These are phyloP conservation scores for Ceratobasidium sp. DNA, from an alignment of 1,284 basidiomycete genomes.

Conservation along the genomic window DNA sequence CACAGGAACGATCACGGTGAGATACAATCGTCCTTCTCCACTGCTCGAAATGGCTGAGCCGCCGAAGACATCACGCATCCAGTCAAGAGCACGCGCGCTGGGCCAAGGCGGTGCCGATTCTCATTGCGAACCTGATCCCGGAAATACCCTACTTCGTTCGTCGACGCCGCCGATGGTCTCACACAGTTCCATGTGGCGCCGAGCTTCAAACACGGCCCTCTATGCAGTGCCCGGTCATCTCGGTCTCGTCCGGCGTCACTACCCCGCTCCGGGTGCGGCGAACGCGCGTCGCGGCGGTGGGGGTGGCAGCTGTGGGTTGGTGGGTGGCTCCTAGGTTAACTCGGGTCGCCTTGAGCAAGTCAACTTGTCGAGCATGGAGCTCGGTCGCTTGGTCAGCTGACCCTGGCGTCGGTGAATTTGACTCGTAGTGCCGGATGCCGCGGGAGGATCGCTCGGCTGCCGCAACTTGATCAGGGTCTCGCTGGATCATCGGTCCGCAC, in stretches of 20 bases:
- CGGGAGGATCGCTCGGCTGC: slow-evolving; percentile 4
- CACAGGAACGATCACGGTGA: slow-evolving; percentile 40
- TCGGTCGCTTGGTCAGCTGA: too few relatives aligned
- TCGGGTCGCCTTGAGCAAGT: too few relatives aligned
- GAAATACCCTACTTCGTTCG: slow-evolving; percentile 8
- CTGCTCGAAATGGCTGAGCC: slow-evolving; percentile 8
- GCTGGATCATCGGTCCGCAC: not conserved
- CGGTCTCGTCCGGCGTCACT: not conserved
- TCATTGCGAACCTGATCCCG: slow-evolving; percentile 39
- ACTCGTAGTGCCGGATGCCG: not conserved
- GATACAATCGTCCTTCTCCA: slow-evolving; percentile 10
- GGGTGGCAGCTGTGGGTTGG: too few relatives aligned
- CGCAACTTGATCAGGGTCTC: slow-evolving; percentile 7
- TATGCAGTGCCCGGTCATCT: slow-evolving; percentile 39
- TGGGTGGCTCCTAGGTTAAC: too few relatives aligned
- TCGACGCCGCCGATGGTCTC: slow-evolving; percentile 24
- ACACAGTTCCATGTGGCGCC: slow-evolving; percentile 35
- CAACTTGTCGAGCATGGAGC: too few relatives aligned
- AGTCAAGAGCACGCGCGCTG: slow-evolving; percentile 3
- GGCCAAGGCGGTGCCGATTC: slow-evolving; percentile 19
- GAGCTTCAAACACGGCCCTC: slow-evolving; percentile 22
- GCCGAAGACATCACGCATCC: not conserved
- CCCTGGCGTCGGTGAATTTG: not conserved
- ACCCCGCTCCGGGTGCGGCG: not conserved
- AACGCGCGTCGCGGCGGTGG: not conserved